Percentiles rank a stretch among this genome's conserved stretches.
Evolutionary conservation across 2,329 filamentous ascomycete species (phyloP).

Genomic region (Colletotrichum sp.): DNA sequence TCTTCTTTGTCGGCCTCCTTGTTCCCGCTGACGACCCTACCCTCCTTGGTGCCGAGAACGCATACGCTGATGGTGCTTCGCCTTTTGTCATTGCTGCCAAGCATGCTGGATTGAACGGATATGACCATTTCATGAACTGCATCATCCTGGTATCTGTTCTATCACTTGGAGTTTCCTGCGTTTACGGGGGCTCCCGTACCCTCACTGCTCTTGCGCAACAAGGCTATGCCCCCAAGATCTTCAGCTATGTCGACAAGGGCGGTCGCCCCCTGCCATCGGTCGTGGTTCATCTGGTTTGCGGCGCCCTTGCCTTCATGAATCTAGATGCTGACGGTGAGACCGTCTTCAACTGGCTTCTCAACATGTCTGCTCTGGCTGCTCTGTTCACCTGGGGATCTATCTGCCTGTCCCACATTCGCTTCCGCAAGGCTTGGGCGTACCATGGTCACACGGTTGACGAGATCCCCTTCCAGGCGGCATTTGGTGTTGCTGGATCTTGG

Average conservation of each 20-base stretch:
- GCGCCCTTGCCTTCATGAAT: slow-evolving; percentile 54
- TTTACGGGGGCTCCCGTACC: slow-evolving; percentile 65
- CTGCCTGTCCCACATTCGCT: slow-evolving; percentile 72
- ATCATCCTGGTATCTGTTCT: slow-evolving; percentile 64
- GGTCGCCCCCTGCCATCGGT: slow-evolving; percentile 62
- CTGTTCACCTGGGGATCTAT: slow-evolving; percentile 75
- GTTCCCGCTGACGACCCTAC: slow-evolving; percentile 49
- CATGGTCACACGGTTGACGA: slow-evolving; percentile 69
- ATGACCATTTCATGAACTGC: slow-evolving; percentile 63
- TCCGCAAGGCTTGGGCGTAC: slow-evolving; percentile 66
- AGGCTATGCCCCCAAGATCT: slow-evolving; percentile 61
- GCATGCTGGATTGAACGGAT: slow-evolving; percentile 53
- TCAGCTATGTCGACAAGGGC: slow-evolving; percentile 62
- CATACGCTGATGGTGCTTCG: slow-evolving; percentile 35
- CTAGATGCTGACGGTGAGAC: slow-evolving; percentile 47
- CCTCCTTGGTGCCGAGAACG: slow-evolving; percentile 32
- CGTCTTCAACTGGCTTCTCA: slow-evolving; percentile 70
- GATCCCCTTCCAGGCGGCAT: slow-evolving; percentile 67
- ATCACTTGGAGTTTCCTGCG: slow-evolving; percentile 62
- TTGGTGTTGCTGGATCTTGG: slow-evolving; percentile 69
- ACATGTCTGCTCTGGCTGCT: slow-evolving; percentile 67
- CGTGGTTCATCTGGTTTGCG: slow-evolving; percentile 50
- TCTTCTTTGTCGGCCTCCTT: slow-evolving; percentile 57
- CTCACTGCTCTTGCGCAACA: slow-evolving; percentile 64
- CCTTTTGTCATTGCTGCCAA: slow-evolving; percentile 65